Evolutionary conservation across 1,284 basidiomycete species (phyloP).

Genomic region (Fomitopsis pinicola): DNA sequence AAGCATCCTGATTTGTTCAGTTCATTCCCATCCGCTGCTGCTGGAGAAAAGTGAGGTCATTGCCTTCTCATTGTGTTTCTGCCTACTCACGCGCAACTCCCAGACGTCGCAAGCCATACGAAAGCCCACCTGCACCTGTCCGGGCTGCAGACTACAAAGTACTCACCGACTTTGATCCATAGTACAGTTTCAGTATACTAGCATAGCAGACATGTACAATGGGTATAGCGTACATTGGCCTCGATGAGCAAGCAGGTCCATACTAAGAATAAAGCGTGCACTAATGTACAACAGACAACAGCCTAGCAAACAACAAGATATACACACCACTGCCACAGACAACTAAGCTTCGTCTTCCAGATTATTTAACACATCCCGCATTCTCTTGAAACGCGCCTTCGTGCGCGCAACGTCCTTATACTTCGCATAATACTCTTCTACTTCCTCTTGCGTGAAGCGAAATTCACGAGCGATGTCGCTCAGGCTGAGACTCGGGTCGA

Average conservation of each 20-base stretch:
- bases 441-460: slow-evolving; percentile 67
- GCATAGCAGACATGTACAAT: background rate
- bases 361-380: slow-evolving; percentile 52
- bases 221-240: background rate
- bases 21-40: slow-evolving; percentile 95
- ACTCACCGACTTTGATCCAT: slow-evolving; percentile 38
- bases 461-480: slow-evolving; percentile 57
- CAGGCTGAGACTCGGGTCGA: background rate
- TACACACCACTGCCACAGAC: background rate
- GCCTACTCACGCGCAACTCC: background rate
- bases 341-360: slow-evolving; percentile 24
- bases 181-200: background rate
- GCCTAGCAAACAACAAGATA: background rate
- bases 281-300: slow-evolving; percentile 11
- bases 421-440: slow-evolving; percentile 68
- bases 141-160: slow-evolving; percentile 63
- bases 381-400: slow-evolving; percentile 54
- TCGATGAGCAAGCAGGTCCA: background rate
- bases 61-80: background rate
- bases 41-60: slow-evolving; percentile 82
- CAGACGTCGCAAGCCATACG: slow-evolving; percentile 72
- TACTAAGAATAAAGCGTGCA: background rate
- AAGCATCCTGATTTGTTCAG: slow-evolving; percentile 98
- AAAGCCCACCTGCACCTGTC: slow-evolving; percentile 72
- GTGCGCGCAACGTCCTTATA: slow-evolving; percentile 65